These are phyloP conservation scores for Penicillium paneum DNA, from an alignment of 2,329 filamentous ascomycete species.

Conservation along the genomic window DNA sequence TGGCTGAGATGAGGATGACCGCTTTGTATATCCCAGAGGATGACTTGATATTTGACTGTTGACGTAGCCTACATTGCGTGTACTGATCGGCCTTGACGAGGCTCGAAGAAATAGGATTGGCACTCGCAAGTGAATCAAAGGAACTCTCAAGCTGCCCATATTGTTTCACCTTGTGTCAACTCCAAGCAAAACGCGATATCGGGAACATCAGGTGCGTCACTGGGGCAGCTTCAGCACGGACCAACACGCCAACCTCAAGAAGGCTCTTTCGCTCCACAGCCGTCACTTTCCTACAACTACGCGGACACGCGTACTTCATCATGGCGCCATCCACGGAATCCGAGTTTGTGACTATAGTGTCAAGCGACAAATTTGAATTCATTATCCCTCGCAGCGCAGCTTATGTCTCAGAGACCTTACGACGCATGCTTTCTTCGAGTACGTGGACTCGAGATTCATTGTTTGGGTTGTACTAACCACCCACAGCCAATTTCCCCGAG, in stretches of 20 bases:
- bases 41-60: background rate
- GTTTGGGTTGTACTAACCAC: background rate
- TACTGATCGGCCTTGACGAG: background rate
- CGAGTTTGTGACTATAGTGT: constrained; percentile 63
- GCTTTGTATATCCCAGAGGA: background rate
- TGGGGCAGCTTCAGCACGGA: constrained; percentile 11
- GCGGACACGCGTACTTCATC: constrained; percentile 15
- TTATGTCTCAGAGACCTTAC: constrained; percentile 59
- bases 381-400: constrained; percentile 60
- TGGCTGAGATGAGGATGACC: constrained; percentile 11
- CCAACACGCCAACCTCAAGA: constrained; percentile 6
- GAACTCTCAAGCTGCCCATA: background rate
- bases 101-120: background rate
- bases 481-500: constrained; percentile 60
- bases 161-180: background rate
- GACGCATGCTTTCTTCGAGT: constrained; percentile 63
- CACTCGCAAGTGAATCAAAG: background rate
- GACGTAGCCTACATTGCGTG: background rate
- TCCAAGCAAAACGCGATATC: background rate
- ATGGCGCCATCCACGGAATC: constrained; percentile 25
- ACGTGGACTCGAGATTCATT: constrained; percentile 24
- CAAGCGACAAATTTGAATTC: constrained; percentile 63
- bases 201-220: constrained; percentile 1
- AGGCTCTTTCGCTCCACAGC: constrained; percentile 8
- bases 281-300: constrained; percentile 4